Evolutionary conservation across 768 basidiomycete genomes (phyloP), one percentile per base, ranked within the genome.

Genomic region (Termitomyces sp.): DNA sequence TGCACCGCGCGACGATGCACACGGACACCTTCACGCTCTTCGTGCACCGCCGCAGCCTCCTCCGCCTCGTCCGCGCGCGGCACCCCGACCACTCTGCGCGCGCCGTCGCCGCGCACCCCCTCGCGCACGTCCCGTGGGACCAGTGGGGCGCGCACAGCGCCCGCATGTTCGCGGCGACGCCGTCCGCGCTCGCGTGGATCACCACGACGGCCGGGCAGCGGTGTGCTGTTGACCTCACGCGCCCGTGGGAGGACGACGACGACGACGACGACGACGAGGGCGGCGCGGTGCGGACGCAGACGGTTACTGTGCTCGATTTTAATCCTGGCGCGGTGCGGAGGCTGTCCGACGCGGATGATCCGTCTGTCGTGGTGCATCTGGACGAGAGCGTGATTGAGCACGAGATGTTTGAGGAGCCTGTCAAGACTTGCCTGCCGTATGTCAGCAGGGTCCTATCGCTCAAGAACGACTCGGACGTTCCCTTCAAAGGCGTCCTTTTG

Each of bases 141-240:
- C 31, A 31, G 5, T 57, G 48, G 56, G 56, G 49, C n/a, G 10
- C 31, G 28, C 13, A 12, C 22, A 9, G 6, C 7, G 42, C 56
- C 12, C 39, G 49, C 1, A 18, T 34, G n/a, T 50, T 51, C 33
- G 16, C 51, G 20, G 46, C 18, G n/a, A 31, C 16, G 5, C 9
- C 3, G 16, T 41, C 48, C 0, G 1, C n/a, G 15, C n/a, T n/a
- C n/a, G 28, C n/a, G 8, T 57, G 48, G 56, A 51, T 57, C 2
- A 57, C 56, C 2, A 51, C 41, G 8, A 51, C 56, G 10, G 56
- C 39, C 10, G 56, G 56, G 18, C 56, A 51, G 42, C 20, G 56
- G 18, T 55, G 54, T 46, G 55, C 37, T 5, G 28, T 56, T 2
- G 37, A 20, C 1, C 41, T 46, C 13, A 31, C 42, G 4, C 10